Percentiles rank a stretch among this genome's conserved stretches.
These are phyloP conservation scores for Termitomyces heimii DNA, from an alignment of 768 basidiomycete species.

Conservation along the genomic window DNA sequence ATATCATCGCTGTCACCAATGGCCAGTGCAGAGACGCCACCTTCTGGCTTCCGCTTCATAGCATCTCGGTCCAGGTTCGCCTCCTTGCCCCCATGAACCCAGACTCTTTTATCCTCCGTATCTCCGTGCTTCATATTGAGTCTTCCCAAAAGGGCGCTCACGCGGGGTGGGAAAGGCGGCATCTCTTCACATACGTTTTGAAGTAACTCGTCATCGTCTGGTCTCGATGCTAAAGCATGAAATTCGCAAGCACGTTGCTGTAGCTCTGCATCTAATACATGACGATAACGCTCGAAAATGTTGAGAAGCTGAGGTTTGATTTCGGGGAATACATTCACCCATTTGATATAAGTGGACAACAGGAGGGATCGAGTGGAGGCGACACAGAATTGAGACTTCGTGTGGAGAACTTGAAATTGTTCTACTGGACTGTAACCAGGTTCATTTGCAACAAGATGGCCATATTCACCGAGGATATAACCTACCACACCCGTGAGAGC, in stretches of 20 bases:
- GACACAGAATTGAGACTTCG: conserved; percentile 92
- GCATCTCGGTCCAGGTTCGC: conserved; percentile 75
- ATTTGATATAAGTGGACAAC: conserved; percentile 97
- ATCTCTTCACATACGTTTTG: conserved; percentile 98
- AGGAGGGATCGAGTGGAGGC: conserved; percentile 89
- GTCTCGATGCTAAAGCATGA: conserved; percentile 75
- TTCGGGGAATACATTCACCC: conserved; percentile 99
- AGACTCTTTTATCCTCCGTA: conserved; percentile 92
- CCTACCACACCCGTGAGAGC: conserved; percentile 36
- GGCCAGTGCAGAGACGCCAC: conserved; percentile 17
- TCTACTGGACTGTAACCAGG: conserved; percentile 89
- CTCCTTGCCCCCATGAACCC: conserved; percentile 94
- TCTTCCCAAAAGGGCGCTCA: conserved; percentile 82
- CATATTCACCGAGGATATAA: conserved; percentile 97
- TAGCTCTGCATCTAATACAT: conserved; percentile 93
- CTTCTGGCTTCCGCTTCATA: conserved; percentile 45
- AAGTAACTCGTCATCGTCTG: conserved; percentile 88
- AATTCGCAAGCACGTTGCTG: conserved; percentile 99
- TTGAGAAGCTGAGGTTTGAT: conserved; percentile 91
- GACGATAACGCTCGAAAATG: conserved; percentile 96
- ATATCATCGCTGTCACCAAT: conserved; percentile 42
- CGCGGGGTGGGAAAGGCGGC: conserved; percentile 96
- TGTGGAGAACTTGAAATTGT: conserved; percentile 89
- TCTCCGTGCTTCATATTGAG: conserved; percentile 87
- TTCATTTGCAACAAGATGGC: conserved; percentile 95